Evolutionary conservation across 2,329 filamentous ascomycete genomes (phyloP).

Genomic region (Beauveria pseudobassiana): DNA sequence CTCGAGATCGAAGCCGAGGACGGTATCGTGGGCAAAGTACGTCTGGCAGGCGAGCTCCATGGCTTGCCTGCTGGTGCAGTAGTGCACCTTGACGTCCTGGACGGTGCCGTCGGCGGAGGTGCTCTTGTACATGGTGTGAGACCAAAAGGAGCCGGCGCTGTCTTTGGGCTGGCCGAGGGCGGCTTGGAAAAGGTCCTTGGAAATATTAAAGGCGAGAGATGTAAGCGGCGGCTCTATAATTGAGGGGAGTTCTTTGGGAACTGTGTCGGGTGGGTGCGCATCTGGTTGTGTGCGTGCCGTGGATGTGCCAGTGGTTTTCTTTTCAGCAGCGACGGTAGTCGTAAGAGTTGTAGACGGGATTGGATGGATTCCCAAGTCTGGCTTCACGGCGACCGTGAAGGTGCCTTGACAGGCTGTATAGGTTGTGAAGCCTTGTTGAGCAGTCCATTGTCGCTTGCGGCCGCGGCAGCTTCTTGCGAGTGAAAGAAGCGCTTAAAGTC

Average conservation of each 20-base stretch:
- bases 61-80: slow-evolving; percentile 61
- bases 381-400: not conserved
- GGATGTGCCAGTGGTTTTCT: not conserved
- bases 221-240: slow-evolving; percentile 27
- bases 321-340: not conserved
- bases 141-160: slow-evolving; percentile 54
- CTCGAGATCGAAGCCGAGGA: slow-evolving; percentile 87
- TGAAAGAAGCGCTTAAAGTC: slow-evolving; percentile 9
- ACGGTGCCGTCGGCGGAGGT: slow-evolving; percentile 32
- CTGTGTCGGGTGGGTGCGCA: not conserved
- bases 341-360: not conserved
- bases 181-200: slow-evolving; percentile 35
- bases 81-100: slow-evolving; percentile 61
- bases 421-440: not conserved
- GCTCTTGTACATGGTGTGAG: slow-evolving; percentile 58
- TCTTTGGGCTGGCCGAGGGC: slow-evolving; percentile 40
- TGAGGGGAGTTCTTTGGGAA: not conserved
- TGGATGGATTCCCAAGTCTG: not conserved
- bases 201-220: slow-evolving; percentile 39
- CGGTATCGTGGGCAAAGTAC: slow-evolving; percentile 59
- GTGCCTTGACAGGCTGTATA: not conserved
- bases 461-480: not conserved
- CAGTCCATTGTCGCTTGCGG: not conserved
- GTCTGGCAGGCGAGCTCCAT: slow-evolving; percentile 58
- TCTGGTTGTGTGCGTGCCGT: not conserved